Conservation (phyloP, 192 early-diverging fungal genomes). For the Mortierella claussenii region DNA sequence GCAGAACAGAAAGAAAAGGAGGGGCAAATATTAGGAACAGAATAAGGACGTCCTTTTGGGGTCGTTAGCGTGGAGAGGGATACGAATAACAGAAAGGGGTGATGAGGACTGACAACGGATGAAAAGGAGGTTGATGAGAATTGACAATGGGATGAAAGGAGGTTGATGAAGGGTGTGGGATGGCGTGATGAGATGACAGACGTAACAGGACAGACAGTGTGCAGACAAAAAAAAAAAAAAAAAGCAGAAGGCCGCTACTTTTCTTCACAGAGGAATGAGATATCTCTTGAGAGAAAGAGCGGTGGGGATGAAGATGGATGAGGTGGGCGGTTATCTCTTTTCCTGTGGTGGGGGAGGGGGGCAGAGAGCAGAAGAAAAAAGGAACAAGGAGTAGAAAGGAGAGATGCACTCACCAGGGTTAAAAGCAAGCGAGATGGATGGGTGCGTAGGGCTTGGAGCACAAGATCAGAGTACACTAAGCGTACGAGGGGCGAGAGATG, state of each 20-base stretch:
- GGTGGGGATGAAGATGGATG: conserved; percentile 1
- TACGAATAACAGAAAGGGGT: neutral
- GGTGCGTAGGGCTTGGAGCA: no score
- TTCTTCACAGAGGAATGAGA: no score
- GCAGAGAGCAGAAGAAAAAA: conserved; percentile 26
- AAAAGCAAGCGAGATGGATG: no score
- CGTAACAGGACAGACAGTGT: no score
- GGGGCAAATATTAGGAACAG: neutral
- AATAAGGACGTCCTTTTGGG: neutral
- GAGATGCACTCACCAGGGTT: neutral
- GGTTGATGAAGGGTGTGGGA: neutral
- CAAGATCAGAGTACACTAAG: no score
- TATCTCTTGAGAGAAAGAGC: neutral
- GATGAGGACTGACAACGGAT: neutral
- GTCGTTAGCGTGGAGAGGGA: neutral
- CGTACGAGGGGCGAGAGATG: no score
- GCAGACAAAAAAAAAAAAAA: neutral
- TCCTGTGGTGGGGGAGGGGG: conserved; percentile 3
- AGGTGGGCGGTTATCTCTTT: conserved; percentile 34
- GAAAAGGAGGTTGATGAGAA: neutral
- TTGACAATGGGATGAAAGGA: neutral
- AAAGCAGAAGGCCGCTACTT: no score
- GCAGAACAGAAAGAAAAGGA: neutral
- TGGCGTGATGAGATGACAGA: neutral
- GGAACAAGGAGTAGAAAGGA: conserved; percentile 20